Evolutionary conservation across 176 grass and related monocot species (phyloP).

Genomic region (Aegilops speltoides): DNA sequence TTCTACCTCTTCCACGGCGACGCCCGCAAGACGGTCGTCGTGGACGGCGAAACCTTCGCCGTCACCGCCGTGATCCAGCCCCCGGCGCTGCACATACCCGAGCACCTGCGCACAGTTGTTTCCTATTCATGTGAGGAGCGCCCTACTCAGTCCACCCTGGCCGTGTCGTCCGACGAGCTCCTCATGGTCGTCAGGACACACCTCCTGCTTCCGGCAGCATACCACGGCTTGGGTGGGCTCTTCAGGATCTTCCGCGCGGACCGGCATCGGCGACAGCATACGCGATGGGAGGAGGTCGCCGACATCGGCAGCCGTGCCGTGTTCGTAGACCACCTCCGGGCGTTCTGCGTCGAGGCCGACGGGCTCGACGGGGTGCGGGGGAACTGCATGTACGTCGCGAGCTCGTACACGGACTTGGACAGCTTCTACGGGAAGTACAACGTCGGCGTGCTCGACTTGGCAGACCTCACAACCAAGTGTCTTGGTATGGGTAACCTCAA

Average conservation of each 20-base stretch:
- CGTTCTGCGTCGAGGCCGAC: no score
- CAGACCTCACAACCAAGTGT: no score
- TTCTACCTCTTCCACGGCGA: slow-evolving; percentile 1
- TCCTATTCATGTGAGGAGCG: no score
- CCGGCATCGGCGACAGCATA: neutral
- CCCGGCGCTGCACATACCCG: no score
- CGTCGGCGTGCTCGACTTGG: slow-evolving; percentile 1
- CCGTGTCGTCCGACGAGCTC: no score
- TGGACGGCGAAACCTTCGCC: neutral
- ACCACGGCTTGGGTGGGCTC: neutral
- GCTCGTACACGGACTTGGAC: neutral
- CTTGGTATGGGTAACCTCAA: neutral
- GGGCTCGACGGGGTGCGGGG: no score
- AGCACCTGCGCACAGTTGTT: no score
- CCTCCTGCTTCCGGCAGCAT: neutral
- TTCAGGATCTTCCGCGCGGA: neutral
- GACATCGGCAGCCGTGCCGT: no score
- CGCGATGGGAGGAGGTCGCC: neutral
- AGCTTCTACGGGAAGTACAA: neutral
- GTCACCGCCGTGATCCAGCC: no score
- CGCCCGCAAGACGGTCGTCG: no score
- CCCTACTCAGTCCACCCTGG: no score
- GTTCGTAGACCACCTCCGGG: no score
- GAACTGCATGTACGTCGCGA: neutral
- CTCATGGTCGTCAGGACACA: neutral